phyloP scores from a whole-genome alignment of 805 yeast genomes.

The Starmerella asiatica region DNA sequence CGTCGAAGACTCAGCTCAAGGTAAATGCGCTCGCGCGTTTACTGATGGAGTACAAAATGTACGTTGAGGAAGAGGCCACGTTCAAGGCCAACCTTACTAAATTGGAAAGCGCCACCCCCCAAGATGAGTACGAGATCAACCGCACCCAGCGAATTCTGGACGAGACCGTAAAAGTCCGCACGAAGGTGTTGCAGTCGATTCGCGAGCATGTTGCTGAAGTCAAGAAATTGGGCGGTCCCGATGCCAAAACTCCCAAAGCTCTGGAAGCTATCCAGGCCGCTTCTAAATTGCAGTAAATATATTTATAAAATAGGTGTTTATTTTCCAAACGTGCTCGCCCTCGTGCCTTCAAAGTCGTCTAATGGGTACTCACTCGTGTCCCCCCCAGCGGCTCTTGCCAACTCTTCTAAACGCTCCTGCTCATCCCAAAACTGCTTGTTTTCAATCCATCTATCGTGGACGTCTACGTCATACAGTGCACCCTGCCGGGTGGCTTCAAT shows the following conservation, averaged over 20 bases:
- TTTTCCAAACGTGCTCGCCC: conserved; percentile 3
- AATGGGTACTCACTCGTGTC: conserved; percentile 46
- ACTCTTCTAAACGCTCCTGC: conserved; percentile 31
- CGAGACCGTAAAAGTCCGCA: conserved; percentile 43
- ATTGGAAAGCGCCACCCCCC: conserved; percentile 32
- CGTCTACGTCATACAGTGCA: conserved; percentile 44
- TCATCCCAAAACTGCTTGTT: conserved; percentile 65
- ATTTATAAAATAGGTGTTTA: neutral
- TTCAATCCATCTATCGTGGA: conserved; percentile 94
- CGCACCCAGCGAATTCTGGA: conserved; percentile 33
- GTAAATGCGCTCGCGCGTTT: conserved; percentile 55
- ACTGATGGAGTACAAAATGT: conserved; percentile 50
- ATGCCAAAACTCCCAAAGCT: conserved; percentile 18
- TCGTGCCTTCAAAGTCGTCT: conserved; percentile 18
- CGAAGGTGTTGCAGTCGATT: conserved; percentile 35
- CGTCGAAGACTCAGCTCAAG: conserved; percentile 58
- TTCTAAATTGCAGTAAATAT: conserved; percentile 38
- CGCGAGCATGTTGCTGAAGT: conserved; percentile 22
- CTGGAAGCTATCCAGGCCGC: conserved; percentile 16
- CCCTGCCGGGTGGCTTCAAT: conserved; percentile 86
- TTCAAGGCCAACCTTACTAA: conserved; percentile 38
- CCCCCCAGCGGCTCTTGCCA: conserved; percentile 39
- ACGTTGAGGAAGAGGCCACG: conserved; percentile 44
- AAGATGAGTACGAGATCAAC: conserved; percentile 56
- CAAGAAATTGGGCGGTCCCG: conserved; percentile 18